Percentiles rank a stretch among this genome's conserved stretches.
These are phyloP conservation scores for Diutina sp. DNA, from an alignment of 1,139 yeast genomes.

Conservation along the genomic window DNA sequence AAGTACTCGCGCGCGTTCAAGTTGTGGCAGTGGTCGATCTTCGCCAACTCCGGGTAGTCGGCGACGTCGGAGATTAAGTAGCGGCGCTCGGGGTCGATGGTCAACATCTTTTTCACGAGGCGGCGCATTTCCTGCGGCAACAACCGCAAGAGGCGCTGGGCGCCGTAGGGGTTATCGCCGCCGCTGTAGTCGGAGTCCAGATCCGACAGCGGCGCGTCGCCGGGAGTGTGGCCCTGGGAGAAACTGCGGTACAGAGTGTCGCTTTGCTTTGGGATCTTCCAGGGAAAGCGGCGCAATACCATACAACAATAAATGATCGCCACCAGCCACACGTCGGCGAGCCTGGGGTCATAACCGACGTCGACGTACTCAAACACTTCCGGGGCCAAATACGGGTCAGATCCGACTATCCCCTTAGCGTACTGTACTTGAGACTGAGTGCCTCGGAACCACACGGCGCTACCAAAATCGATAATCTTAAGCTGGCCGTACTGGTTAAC, in stretches of 20 bases:
- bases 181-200: neutral
- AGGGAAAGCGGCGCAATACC: conserved; percentile 89
- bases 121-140: conserved; percentile 23
- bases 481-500: conserved; percentile 48
- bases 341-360: conserved; percentile 71
- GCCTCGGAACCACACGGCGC: conserved; percentile 27
- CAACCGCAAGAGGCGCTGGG: conserved; percentile 18
- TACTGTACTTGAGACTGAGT: conserved; percentile 13
- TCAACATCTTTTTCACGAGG: conserved; percentile 23
- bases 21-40: conserved; percentile 18
- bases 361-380: conserved; percentile 52
- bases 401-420: conserved; percentile 78
- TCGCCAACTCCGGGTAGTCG: conserved; percentile 15
- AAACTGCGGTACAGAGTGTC: conserved; percentile 41
- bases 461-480: conserved; percentile 68
- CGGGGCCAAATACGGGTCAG: conserved; percentile 96
- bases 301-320: conserved; percentile 95
- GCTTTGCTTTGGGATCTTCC: conserved; percentile 75
- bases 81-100: conserved; percentile 16
- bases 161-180: neutral
- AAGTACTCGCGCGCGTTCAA: conserved; percentile 4
- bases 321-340: conserved; percentile 90
- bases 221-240: conserved; percentile 11
- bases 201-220: neutral
- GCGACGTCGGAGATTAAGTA: conserved; percentile 18